Evolutionary conservation across 148 eudicot genomes (phyloP).

Genomic region (Mesembryanthemum crystallinum): DNA sequence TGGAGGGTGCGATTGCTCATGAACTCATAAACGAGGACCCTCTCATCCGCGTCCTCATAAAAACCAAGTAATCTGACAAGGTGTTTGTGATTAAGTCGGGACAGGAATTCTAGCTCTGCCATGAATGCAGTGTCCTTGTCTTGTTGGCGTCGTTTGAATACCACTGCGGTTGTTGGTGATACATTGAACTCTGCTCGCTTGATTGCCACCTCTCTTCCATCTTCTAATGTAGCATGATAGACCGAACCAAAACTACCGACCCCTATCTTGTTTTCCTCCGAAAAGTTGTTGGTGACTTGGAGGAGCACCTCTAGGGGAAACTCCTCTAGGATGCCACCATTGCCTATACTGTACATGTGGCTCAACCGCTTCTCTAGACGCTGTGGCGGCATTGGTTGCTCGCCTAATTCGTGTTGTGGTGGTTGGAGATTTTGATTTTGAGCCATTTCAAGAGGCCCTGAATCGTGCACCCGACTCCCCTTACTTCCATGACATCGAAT

Average conservation of each 20-base stretch:
- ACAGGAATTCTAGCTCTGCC: slow-evolving; percentile 68
- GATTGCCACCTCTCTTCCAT: slow-evolving; percentile 65
- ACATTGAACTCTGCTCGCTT: slow-evolving; percentile 53
- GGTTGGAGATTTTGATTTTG: slow-evolving; percentile 10
- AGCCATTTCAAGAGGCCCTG: slow-evolving; percentile 59
- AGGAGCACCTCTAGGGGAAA: slow-evolving; percentile 49
- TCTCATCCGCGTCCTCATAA: slow-evolving; percentile 60
- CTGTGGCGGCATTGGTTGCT: slow-evolving; percentile 20
- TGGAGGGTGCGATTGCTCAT: slow-evolving; percentile 65
- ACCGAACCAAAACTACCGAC: slow-evolving; percentile 85
- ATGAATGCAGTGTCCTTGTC: slow-evolving; percentile 67
- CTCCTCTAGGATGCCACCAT: slow-evolving; percentile 56
- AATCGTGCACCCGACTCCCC: slow-evolving; percentile 70
- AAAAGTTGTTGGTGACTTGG: slow-evolving; percentile 60
- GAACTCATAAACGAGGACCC: slow-evolving; percentile 70
- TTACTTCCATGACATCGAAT: slow-evolving; percentile 30
- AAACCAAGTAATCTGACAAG: slow-evolving; percentile 66
- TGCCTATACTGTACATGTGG: slow-evolving; percentile 60
- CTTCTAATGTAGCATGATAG: slow-evolving; percentile 49
- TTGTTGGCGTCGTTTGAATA: slow-evolving; percentile 37
- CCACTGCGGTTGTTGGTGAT: slow-evolving; percentile 4
- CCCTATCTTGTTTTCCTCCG: slow-evolving; percentile 60
- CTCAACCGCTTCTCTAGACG: slow-evolving; percentile 58
- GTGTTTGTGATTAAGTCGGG: slow-evolving; percentile 82
- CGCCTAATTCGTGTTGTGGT: neutral